Percentiles rank a stretch among this genome's conserved stretches.
Evolutionary conservation across 2,329 filamentous ascomycete species (phyloP).

Genomic region (Canariomyces notabilis): DNA sequence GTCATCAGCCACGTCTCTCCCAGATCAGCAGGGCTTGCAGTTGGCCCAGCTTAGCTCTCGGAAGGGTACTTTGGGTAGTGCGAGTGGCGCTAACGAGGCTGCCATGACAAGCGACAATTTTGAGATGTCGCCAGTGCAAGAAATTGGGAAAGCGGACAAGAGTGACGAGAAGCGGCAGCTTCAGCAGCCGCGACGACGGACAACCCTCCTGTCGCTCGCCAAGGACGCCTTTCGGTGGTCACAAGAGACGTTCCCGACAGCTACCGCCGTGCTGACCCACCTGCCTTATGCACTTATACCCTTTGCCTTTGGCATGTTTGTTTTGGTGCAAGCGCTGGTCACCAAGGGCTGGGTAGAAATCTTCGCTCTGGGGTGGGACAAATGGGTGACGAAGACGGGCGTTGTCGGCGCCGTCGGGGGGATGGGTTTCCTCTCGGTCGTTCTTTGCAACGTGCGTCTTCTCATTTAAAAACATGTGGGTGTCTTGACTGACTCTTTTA

Average conservation of each 20-base stretch:
- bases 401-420: constrained; percentile 64
- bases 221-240: constrained; percentile 49
- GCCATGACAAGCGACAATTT: background rate
- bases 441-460: constrained; percentile 64
- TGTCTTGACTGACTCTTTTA: constrained; percentile 29
- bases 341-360: constrained; percentile 71
- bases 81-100: background rate
- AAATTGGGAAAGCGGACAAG: background rate
- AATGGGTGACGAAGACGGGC: constrained; percentile 66
- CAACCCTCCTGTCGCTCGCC: constrained; percentile 50
- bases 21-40: background rate
- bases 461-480: background rate
- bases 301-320: constrained; percentile 70
- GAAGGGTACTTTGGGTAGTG: background rate
- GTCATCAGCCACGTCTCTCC: constrained; percentile 1
- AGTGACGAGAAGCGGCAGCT: background rate
- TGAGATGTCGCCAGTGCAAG: background rate
- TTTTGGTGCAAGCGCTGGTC: constrained; percentile 66
- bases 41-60: background rate
- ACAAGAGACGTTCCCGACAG: constrained; percentile 67
- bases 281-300: constrained; percentile 64
- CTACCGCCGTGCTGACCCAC: constrained; percentile 58
- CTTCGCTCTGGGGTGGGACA: constrained; percentile 68
- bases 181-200: constrained; percentile 17
- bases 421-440: constrained; percentile 67